A percentile compares a stretch with the other conserved stretches of the same genome.
These are phyloP conservation scores for Fusarium robinianum DNA, from an alignment of 2,329 filamentous ascomycete genomes.

Conservation along the genomic window DNA sequence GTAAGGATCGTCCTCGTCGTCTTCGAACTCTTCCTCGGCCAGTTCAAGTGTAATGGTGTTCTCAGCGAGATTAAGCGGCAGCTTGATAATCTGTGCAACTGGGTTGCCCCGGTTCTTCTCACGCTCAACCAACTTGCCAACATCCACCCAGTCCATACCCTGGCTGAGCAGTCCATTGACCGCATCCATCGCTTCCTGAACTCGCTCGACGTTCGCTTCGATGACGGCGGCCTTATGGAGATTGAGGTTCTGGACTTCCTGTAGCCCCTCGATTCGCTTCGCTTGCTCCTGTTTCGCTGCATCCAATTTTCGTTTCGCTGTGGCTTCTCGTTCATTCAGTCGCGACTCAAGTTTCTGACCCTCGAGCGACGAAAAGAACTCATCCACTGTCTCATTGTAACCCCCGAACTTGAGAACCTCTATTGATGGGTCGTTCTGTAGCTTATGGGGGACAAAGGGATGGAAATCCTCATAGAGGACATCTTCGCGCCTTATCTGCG, in stretches of 20 bases:
- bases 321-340: conserved; percentile 78
- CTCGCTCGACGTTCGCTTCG: conserved; percentile 85
- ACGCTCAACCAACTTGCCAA: conserved; percentile 83
- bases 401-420: conserved; percentile 77
- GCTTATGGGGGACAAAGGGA: conserved; percentile 83
- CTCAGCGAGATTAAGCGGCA: conserved; percentile 88
- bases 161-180: conserved; percentile 90
- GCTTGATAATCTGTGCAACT: conserved; percentile 82
- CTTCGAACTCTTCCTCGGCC: conserved; percentile 68
- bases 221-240: conserved; percentile 88
- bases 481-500: conserved; percentile 46
- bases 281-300: conserved; percentile 82
- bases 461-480: conserved; percentile 94
- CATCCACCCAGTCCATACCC: conserved; percentile 97
- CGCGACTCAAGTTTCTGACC: conserved; percentile 88
- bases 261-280: conserved; percentile 81
- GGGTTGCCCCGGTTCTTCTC: conserved; percentile 82
- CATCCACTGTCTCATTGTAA: conserved; percentile 92
- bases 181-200: conserved; percentile 90
- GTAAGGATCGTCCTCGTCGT: conserved; percentile 61
- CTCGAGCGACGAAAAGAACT: conserved; percentile 96
- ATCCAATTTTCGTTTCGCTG: conserved; percentile 82
- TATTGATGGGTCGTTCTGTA: conserved; percentile 67
- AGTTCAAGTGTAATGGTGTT: conserved; percentile 83
- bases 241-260: conserved; percentile 81